These are phyloP conservation scores for Mangifera indica DNA, from an alignment of 345 rosid species.

Conservation along the genomic window DNA sequence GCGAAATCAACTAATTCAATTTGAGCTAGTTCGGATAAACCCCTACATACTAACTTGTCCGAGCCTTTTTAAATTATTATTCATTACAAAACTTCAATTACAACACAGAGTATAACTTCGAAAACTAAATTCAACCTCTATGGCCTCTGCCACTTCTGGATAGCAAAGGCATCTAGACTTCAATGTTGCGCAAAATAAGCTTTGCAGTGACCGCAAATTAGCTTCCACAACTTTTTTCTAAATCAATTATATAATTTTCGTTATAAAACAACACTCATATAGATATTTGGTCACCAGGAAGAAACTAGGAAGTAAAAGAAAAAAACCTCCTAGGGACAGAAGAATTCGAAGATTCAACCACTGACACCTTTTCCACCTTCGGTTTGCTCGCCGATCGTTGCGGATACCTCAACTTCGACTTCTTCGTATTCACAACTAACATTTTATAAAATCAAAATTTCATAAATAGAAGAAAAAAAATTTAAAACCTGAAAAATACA, in stretches of 20 bases:
- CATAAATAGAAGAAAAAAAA: neutral
- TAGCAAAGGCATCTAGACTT: too few species aligned
- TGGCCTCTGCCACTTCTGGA: too few species aligned
- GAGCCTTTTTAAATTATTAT: too few species aligned
- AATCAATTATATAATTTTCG: neutral
- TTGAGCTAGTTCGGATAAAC: too few species aligned
- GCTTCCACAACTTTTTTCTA: neutral
- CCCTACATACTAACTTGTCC: too few species aligned
- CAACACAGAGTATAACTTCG: too few species aligned
- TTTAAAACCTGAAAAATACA: neutral
- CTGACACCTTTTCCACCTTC: constrained; percentile 58
- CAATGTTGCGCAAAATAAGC: too few species aligned
- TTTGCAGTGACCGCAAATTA: neutral
- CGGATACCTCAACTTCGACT: constrained; percentile 70
- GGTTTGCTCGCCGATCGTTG: constrained; percentile 70
- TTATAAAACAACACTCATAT: neutral
- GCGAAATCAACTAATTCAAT: too few species aligned
- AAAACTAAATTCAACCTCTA: too few species aligned
- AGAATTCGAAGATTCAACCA: constrained; percentile 38
- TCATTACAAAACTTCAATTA: too few species aligned
- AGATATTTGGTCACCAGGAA: too few species aligned
- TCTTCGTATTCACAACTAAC: constrained; percentile 41
- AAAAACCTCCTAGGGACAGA: constrained; percentile 46
- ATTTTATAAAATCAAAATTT: neutral
- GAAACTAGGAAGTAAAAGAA: neutral